phyloP scores from a whole-genome alignment of 1,284 basidiomycete species.

The Marasmius sp. region DNA sequence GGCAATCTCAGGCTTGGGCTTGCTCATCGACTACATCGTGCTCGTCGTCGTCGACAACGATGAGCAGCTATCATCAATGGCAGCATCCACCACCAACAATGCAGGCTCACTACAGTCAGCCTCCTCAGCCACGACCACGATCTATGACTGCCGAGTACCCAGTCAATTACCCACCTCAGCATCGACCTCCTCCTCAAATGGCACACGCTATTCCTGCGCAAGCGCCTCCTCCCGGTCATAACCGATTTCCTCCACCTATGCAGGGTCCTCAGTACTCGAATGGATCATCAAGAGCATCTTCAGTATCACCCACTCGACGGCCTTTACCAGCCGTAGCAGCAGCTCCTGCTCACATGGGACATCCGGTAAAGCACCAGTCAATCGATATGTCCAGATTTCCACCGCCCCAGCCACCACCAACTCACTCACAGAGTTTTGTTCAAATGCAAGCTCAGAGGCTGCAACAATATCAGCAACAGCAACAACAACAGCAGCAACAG shows the following conservation, averaged over 20 bases:
- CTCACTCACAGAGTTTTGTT: not conserved
- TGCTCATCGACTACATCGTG: not conserved
- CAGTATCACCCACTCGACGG: not conserved
- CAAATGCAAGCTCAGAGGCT: not conserved
- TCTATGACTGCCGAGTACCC: not conserved
- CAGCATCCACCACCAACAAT: not conserved
- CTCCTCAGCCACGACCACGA: not conserved
- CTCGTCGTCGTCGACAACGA: not conserved
- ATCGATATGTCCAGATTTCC: conserved; percentile 1
- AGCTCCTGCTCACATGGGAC: not conserved
- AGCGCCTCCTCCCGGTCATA: not conserved
- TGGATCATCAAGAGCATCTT: not conserved
- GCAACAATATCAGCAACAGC: not conserved
- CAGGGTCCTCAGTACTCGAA: not conserved
- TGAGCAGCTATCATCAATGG: not conserved
- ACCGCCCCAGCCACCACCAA: not conserved
- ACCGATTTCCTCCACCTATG: not conserved
- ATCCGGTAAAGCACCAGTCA: conserved; percentile 2
- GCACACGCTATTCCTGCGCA: no score
- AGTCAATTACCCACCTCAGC: not conserved
- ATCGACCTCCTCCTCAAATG: not conserved
- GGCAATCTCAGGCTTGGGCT: not conserved
- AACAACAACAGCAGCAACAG: not conserved
- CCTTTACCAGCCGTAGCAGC: not conserved
- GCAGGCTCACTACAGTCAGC: not conserved